Base-by-base conservation (phyloP, 2,329 filamentous ascomycete genomes). In the Aotearoamyces nothofagi region DNA sequence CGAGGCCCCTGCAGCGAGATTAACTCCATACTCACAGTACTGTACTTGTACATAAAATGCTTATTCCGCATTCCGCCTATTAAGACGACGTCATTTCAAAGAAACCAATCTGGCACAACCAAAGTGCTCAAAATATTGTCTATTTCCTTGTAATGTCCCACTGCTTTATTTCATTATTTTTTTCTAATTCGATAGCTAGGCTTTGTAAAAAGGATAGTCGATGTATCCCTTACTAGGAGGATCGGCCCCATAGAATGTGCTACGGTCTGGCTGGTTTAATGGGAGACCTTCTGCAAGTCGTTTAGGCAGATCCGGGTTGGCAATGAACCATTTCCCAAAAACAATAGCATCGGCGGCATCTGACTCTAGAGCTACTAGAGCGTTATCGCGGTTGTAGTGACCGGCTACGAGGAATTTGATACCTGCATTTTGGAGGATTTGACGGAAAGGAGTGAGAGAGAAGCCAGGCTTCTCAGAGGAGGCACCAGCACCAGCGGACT, bases 331-430 rank as follows among this genome's bases (percentile, higher is more conserved):
- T n/a, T n/a, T 20, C 2, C 54, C 56, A 24, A 54, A 57, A 9
- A 55, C 48, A 26, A 56, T 39, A 1, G 41, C 51, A 34, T 59
- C 54, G 4, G 37, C 38, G 10, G 39, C 33, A 9, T 41, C 36
- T 14, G 37, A 32, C 7, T 41, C 41, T 4, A 39, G 9, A 22
- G 39, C 35, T 7, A 27, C 22, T 15, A 26, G 31, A 2, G 34
- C 31, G 30, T 50, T 51, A 11, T 42, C 39, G 13, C 39, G 39
- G 22, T 46, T 37, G 32, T 43, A 51, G 3, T 37, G 35, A 3
- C 64, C 64, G 0, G 58, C 62, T 0, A 62, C 57, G 34, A 69
- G 57, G 46, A 69, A 65, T 0, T 52, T 31, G 27, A 42, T 47
- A n/a, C 61, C 63, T 1, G 62, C 60, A 3, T 50, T 46, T 3